A percentile compares a stretch with the other conserved stretches of the same genome.
These are phyloP conservation scores for Boletus rufocinnamomeus DNA, from an alignment of 768 basidiomycete genomes.

Conservation along the genomic window DNA sequence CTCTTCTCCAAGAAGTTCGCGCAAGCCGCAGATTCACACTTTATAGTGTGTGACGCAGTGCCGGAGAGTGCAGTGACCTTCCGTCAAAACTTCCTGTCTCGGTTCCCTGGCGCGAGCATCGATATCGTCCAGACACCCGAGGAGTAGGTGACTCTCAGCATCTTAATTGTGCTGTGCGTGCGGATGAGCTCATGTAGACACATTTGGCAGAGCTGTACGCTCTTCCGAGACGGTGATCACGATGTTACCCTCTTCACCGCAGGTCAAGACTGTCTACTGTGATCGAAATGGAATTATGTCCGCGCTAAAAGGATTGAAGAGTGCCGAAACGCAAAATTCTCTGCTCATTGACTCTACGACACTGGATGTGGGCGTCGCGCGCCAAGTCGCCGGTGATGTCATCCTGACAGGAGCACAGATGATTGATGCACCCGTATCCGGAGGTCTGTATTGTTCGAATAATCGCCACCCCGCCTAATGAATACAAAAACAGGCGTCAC, in stretches of 20 bases:
- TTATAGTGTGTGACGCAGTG: slow-evolving; percentile 79
- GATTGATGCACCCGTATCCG: slow-evolving; percentile 94
- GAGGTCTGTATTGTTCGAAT: slow-evolving; percentile 53
- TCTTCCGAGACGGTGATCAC: slow-evolving; percentile 73
- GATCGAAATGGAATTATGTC: slow-evolving; percentile 63
- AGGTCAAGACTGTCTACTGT: slow-evolving; percentile 77
- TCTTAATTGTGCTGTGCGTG: background rate
- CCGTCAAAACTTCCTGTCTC: slow-evolving; percentile 50
- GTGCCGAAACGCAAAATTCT: slow-evolving; percentile 43
- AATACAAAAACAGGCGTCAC: slow-evolving; percentile 58
- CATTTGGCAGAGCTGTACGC: slow-evolving; percentile 54
- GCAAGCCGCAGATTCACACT: slow-evolving; percentile 52
- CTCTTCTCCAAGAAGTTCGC: slow-evolving; percentile 73
- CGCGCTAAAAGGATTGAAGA: slow-evolving; percentile 51
- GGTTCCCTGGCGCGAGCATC: slow-evolving; percentile 62
- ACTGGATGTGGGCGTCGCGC: slow-evolving; percentile 76
- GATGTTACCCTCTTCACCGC: slow-evolving; percentile 91
- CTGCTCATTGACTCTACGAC: slow-evolving; percentile 92
- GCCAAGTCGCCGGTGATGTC: slow-evolving; percentile 59
- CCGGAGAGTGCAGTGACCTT: slow-evolving; percentile 61
- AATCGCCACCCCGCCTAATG: slow-evolving; percentile 4
- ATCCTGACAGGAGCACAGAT: slow-evolving; percentile 62
- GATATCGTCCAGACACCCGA: slow-evolving; percentile 63
- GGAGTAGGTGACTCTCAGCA: slow-evolving; percentile 54
- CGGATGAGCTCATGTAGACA: slow-evolving; percentile 13